Conservation (phyloP, 108 stramenopile genomes). For the Cylindrotheca fusiformis region DNA sequence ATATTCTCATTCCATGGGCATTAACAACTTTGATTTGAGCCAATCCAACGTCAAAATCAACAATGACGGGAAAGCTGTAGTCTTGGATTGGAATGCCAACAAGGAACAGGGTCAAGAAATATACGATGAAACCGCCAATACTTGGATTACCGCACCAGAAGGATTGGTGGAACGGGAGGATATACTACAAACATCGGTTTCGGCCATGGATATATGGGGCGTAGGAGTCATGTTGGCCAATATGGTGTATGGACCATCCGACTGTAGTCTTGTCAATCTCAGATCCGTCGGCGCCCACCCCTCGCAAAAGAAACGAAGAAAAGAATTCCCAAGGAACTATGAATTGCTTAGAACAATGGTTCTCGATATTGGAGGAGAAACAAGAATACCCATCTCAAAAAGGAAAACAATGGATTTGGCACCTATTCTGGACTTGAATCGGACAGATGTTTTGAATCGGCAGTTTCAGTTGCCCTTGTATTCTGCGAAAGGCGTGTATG, state of each 20-base stretch:
- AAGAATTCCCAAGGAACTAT: neutral
- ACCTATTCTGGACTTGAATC: neutral
- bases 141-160: neutral
- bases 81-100: constrained; percentile 5
- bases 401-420: neutral
- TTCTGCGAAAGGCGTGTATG: neutral
- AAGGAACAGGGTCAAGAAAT: neutral
- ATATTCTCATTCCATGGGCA: constrained; percentile 1
- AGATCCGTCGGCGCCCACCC: neutral
- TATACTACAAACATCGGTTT: constrained; percentile 1
- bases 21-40: neutral
- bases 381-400: neutral
- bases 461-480: neutral
- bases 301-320: neutral
- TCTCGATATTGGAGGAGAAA: neutral
- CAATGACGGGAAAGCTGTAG: neutral
- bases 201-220: constrained; percentile 1
- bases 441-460: neutral
- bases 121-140: neutral
- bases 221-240: neutral
- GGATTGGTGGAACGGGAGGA: neutral
- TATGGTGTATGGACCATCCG: neutral
- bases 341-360: neutral
- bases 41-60: neutral
- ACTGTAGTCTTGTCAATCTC: neutral